phyloP scores from a whole-genome alignment of 2,329 filamentous ascomycete genomes.

The Lachnellula willkommii region DNA sequence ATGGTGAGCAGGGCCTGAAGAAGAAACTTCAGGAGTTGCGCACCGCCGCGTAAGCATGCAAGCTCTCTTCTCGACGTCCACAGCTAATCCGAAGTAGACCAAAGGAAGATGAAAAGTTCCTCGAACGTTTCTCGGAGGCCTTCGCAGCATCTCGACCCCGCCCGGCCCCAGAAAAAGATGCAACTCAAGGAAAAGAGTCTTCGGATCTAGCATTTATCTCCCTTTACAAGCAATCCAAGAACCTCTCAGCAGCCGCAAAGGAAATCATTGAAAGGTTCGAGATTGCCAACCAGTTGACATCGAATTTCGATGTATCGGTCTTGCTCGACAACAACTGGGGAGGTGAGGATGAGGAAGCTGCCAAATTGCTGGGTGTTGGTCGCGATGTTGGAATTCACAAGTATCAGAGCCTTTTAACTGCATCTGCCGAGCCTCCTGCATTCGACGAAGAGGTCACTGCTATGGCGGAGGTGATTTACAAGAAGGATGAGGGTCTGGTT shows the following conservation, averaged over 20 bases:
- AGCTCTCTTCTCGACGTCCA: not conserved
- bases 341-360: constrained; percentile 8
- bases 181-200: not conserved
- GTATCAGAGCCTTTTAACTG: constrained; percentile 13
- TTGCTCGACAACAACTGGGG: constrained; percentile 18
- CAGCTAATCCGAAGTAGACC: constrained; percentile 8
- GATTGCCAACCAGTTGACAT: constrained; percentile 9
- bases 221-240: constrained; percentile 10
- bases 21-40: constrained; percentile 7
- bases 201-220: constrained; percentile 13
- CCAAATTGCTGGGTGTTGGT: constrained; percentile 17
- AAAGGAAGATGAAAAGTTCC: constrained; percentile 18
- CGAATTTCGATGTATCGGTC: not conserved
- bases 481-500: constrained; percentile 1
- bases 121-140: constrained; percentile 15
- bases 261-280: constrained; percentile 18
- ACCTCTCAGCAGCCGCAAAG: constrained; percentile 12
- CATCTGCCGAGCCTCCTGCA: not conserved
- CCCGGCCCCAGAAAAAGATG: not conserved
- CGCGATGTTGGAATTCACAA: constrained; percentile 18
- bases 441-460: constrained; percentile 7
- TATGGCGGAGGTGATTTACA: constrained; percentile 4
- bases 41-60: not conserved
- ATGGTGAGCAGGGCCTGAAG: constrained; percentile 13
- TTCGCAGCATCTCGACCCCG: constrained; percentile 18